A percentile compares a stretch with the other conserved stretches of the same genome.
Conservation (phyloP, 108 stramenopile genomes). For the Conticribra weissflogii region DNA sequence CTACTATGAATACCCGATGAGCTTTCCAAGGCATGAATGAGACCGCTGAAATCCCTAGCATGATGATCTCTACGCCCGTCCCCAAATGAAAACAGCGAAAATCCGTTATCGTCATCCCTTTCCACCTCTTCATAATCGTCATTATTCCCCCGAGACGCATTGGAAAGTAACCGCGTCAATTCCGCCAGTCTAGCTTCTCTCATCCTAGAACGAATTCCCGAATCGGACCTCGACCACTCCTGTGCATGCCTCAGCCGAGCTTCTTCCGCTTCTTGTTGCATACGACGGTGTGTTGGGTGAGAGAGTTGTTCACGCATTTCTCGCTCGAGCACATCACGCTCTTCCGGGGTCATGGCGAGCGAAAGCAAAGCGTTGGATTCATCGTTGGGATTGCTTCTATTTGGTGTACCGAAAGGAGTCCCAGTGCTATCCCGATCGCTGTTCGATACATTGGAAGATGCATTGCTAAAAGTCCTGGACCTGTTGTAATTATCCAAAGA, state of each 20-base stretch:
- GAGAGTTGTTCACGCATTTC: constrained; percentile 76
- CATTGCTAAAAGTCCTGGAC: constrained; percentile 46
- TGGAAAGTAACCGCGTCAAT: constrained; percentile 19
- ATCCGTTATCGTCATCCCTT: not conserved
- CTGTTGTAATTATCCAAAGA: constrained; percentile 69
- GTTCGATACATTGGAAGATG: constrained; percentile 41
- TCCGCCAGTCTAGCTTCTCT: constrained; percentile 39
- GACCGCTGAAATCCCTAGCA: constrained; percentile 5
- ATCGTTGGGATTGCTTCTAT: constrained; percentile 29
- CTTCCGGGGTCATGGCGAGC: constrained; percentile 75
- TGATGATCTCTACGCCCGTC: not conserved
- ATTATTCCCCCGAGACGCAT: constrained; percentile 12
- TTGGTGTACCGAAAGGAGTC: constrained; percentile 4
- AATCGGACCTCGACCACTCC: constrained; percentile 51
- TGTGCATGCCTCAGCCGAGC: constrained; percentile 62
- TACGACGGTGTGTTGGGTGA: constrained; percentile 65
- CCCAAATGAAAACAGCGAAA: not conserved
- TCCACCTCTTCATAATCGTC: constrained; percentile 12
- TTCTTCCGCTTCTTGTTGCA: constrained; percentile 72
- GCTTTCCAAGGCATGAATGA: constrained; percentile 44
- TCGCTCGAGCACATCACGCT: constrained; percentile 64
- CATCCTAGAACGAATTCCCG: constrained; percentile 21
- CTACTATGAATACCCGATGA: constrained; percentile 52
- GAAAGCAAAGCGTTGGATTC: constrained; percentile 28
- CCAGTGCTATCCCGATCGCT: constrained; percentile 10